A percentile compares a stretch with the other conserved stretches of the same genome.
These are phyloP conservation scores for Eimeria brunetti DNA, from an alignment of 169 alveolate genomes.

Conservation along the genomic window DNA sequence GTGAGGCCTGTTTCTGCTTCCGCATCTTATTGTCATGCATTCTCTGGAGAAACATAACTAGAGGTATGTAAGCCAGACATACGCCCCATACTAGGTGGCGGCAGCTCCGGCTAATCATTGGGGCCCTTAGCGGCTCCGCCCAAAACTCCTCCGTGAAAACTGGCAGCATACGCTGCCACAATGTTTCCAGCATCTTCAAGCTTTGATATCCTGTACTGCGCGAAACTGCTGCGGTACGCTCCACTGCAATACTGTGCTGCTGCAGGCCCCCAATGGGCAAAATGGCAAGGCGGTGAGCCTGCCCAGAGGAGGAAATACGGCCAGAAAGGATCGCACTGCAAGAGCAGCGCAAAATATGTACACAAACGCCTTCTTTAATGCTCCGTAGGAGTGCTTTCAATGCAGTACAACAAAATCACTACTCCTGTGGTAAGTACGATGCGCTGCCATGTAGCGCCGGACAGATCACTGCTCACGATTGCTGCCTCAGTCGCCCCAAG, in stretches of 20 bases:
- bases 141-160: conserved; percentile 65
- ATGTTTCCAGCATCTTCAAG: conserved; percentile 36
- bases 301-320: background rate
- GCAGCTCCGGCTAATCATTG: conserved; percentile 72
- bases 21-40: conserved; percentile 24
- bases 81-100: conserved; percentile 72
- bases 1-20: conserved; percentile 27
- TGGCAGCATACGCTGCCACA: conserved; percentile 74
- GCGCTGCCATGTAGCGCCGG: background rate
- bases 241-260: background rate
- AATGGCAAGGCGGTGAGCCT: background rate
- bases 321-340: conserved; percentile 6
- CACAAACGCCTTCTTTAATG: background rate
- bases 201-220: background rate
- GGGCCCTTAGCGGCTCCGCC: conserved; percentile 73
- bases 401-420: background rate
- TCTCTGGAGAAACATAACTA: conserved; percentile 44
- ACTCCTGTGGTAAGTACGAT: background rate
- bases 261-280: background rate
- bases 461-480: background rate
- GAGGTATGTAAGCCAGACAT: conserved; percentile 50
- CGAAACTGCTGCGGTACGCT: background rate
- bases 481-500: background rate
- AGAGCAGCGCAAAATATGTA: background rate
- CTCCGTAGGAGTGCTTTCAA: background rate